Evolutionary conservation across 2,329 filamentous ascomycete genomes (phyloP).

Genomic region (Berkeleyomyces rouxiae): DNA sequence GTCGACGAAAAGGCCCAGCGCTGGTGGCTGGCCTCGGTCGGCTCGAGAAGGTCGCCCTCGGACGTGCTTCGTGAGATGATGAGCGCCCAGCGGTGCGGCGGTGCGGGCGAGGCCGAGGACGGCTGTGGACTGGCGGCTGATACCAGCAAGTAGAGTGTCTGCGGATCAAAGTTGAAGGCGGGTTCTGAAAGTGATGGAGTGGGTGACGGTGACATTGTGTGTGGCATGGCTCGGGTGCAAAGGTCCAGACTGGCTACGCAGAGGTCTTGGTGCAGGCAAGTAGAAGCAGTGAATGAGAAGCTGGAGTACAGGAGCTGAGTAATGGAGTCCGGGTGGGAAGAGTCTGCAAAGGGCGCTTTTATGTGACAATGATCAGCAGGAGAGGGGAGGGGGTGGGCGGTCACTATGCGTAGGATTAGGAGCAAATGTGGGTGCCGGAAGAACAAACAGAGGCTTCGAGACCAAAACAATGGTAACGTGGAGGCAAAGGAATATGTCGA

Average conservation of each 20-base stretch:
- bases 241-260: not conserved
- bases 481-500: not conserved
- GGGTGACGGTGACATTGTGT: constrained; percentile 5
- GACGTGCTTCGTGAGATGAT: not conserved
- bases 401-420: not conserved
- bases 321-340: not conserved
- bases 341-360: not conserved
- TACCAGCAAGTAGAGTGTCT: constrained; percentile 2
- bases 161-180: constrained; percentile 5
- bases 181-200: not conserved
- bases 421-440: not conserved
- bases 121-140: not conserved
- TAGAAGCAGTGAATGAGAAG: not conserved
- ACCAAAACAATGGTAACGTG: not conserved
- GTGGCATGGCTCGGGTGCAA: not conserved
- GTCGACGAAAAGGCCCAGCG: constrained; percentile 6
- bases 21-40: not conserved
- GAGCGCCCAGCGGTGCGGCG: not conserved
- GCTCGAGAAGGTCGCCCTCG: constrained; percentile 2
- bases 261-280: not conserved
- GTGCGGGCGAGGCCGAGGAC: not conserved
- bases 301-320: not conserved
- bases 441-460: not conserved
- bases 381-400: not conserved
- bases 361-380: not conserved